phyloP scores from a whole-genome alignment of 2,329 filamentous ascomycete species.

The Phyllosticta citribraziliensis region DNA sequence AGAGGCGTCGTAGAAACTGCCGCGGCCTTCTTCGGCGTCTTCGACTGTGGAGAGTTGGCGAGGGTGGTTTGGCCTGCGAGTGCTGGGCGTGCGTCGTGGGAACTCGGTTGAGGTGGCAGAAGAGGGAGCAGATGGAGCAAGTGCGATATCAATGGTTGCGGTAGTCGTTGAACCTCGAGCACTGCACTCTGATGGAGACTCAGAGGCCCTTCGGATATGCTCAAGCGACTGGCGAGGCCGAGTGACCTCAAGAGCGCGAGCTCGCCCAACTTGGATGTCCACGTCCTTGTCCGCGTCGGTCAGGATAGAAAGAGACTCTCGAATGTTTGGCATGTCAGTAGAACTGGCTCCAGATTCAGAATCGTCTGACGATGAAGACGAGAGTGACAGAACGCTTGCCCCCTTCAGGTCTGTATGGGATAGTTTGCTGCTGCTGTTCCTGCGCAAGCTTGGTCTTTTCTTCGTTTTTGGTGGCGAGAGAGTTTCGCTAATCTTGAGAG shows the following conservation, averaged over 20 bases:
- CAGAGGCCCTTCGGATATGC: background rate
- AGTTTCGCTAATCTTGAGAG: background rate
- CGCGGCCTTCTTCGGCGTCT: conserved; percentile 19
- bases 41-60: conserved; percentile 30
- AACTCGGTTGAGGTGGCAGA: conserved; percentile 15
- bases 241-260: conserved; percentile 26
- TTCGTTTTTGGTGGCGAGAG: conserved; percentile 11
- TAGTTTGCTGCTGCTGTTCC: background rate
- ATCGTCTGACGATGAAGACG: conserved; percentile 29
- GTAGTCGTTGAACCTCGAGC: conserved; percentile 24
- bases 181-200: conserved; percentile 21
- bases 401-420: conserved; percentile 25
- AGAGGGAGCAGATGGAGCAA: conserved; percentile 18
- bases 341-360: conserved; percentile 9
- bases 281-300: conserved; percentile 19
- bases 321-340: conserved; percentile 15
- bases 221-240: conserved; percentile 13
- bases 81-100: conserved; percentile 13
- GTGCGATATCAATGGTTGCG: conserved; percentile 31
- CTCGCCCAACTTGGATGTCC: conserved; percentile 27
- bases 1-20: conserved; percentile 2
- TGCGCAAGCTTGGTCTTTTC: conserved; percentile 10
- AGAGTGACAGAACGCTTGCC: conserved; percentile 29
- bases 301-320: conserved; percentile 20
- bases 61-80: conserved; percentile 21